phyloP scores from a whole-genome alignment of 129 eudicot species.

The sunflower (Helianthus annuus) region HanXRQr2.0-SUNRISE NC_035449.2:62688317-62688816 shows the following conservation, averaged over 20 bases:
- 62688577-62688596: slow-evolving; percentile 7
- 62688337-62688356: too few species aligned
- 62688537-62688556: neutral
- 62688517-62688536: too few species aligned
- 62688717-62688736: slow-evolving; percentile 9
- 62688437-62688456: too few species aligned
- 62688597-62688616: neutral
- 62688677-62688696: neutral
- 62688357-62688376: too few species aligned
- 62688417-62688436: too few species aligned
- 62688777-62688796: slow-evolving; percentile 18
- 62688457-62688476: too few species aligned
- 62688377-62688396: too few species aligned
- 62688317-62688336: too few species aligned
- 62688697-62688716: slow-evolving; percentile 11
- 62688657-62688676: slow-evolving; percentile 2
- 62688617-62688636: neutral
- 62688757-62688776: slow-evolving; percentile 22
- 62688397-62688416: too few species aligned
- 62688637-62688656: neutral
- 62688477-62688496: too few species aligned
- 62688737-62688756: slow-evolving; percentile 24
- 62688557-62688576: neutral
- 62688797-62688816: slow-evolving; percentile 8
- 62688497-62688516: too few species aligned